A percentile compares a stretch with the other conserved stretches of the same genome.
phyloP scores from a whole-genome alignment of 352 stramenopile species.

The Globisporangium solare region DNA sequence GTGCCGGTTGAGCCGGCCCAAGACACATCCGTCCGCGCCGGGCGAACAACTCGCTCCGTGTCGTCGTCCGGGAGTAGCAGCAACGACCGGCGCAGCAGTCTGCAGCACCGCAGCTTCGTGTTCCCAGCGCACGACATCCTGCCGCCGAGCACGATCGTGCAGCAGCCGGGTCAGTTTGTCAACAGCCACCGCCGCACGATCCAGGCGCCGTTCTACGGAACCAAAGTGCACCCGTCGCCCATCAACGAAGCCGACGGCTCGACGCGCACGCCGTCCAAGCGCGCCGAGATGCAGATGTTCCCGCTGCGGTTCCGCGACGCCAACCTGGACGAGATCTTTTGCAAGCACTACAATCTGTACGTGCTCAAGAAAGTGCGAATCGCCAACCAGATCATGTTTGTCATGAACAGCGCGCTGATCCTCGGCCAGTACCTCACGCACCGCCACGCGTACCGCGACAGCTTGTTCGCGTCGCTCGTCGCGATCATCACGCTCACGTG shows the following conservation, averaged over 20 bases:
- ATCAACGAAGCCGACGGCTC: neutral
- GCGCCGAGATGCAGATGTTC: conserved; percentile 47
- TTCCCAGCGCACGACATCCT: conserved; percentile 38
- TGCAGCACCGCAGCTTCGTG: conserved; percentile 35
- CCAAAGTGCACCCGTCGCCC: conserved; percentile 27
- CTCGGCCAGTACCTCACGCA: conserved; percentile 43
- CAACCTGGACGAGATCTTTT: conserved; percentile 63
- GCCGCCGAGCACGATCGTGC: conserved; percentile 33
- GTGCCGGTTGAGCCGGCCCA: neutral
- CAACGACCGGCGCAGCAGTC: conserved; percentile 23
- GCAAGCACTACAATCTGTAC: conserved; percentile 72
- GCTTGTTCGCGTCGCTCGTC: conserved; percentile 37
- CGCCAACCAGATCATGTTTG: conserved; percentile 40
- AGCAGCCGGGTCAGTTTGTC: conserved; percentile 22
- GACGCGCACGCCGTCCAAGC: conserved; percentile 14
- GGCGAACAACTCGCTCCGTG: conserved; percentile 8
- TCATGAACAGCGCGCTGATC: conserved; percentile 44
- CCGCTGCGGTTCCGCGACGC: conserved; percentile 53
- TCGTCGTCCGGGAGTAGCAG: conserved; percentile 24
- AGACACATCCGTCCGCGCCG: conserved; percentile 11
- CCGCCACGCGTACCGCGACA: conserved; percentile 16
- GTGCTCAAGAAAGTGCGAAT: conserved; percentile 61
- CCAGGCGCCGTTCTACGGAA: conserved; percentile 26
- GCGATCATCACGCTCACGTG: conserved; percentile 35
- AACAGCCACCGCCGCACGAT: conserved; percentile 16